Evolutionary conservation across 805 yeast species (phyloP).

Genomic region (Komagataella kurtzmanii): DNA sequence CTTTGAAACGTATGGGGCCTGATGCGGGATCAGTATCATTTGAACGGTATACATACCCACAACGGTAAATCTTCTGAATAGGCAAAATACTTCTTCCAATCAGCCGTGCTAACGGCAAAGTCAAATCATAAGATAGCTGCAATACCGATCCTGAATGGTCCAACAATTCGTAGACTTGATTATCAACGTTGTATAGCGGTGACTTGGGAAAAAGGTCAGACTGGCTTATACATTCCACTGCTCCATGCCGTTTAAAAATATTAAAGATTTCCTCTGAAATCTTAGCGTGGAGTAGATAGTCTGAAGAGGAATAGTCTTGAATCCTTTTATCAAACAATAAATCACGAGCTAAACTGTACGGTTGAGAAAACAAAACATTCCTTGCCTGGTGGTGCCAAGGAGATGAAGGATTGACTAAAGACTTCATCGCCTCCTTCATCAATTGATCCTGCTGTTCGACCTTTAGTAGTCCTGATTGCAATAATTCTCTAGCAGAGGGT

Average conservation of each 20-base stretch:
- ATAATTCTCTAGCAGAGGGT: conserved; percentile 65
- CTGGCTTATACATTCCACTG: conserved; percentile 48
- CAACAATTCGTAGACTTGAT: conserved; percentile 63
- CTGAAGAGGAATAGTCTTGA: conserved; percentile 20
- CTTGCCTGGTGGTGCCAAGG: conserved; percentile 93
- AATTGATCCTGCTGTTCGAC: conserved; percentile 84
- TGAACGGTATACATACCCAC: conserved; percentile 75
- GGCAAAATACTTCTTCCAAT: conserved; percentile 47
- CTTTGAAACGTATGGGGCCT: conserved; percentile 66
- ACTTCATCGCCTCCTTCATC: conserved; percentile 76
- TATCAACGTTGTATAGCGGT: conserved; percentile 50
- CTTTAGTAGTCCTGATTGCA: conserved; percentile 76
- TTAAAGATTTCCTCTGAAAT: conserved; percentile 46
- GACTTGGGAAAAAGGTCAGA: conserved; percentile 73
- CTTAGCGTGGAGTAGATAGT: conserved; percentile 43
- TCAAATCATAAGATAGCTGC: conserved; percentile 81
- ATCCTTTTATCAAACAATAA: conserved; percentile 56
- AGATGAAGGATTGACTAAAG: conserved; percentile 79
- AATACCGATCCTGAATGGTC: conserved; percentile 82
- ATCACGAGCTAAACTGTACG: conserved; percentile 76
- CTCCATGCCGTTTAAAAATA: conserved; percentile 75
- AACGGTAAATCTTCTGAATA: conserved; percentile 51
- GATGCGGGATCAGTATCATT: conserved; percentile 41
- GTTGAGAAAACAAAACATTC: conserved; percentile 72
- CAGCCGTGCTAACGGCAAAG: conserved; percentile 79